Percentiles rank a stretch among this genome's conserved stretches.
Conservation (phyloP, 1,284 basidiomycete species). For the Ustilago cynodontis region DNA sequence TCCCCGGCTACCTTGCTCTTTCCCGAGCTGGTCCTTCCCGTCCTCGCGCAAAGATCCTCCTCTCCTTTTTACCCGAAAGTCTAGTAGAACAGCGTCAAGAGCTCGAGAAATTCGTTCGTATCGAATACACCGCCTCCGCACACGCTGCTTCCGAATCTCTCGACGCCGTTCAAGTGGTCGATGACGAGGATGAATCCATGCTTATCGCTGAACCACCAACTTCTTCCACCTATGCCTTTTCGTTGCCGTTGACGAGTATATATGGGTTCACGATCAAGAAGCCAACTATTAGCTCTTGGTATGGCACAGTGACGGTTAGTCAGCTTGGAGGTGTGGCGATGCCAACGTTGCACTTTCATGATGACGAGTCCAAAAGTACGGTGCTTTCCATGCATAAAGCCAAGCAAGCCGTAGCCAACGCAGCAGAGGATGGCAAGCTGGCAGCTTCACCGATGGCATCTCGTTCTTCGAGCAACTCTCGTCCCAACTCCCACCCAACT, state of each 20-base stretch:
- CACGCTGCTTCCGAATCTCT: constrained; percentile 73
- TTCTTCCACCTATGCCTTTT: constrained; percentile 85
- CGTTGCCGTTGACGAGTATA: constrained; percentile 85
- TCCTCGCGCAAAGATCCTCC: constrained; percentile 42
- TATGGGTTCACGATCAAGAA: constrained; percentile 90
- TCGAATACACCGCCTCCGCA: constrained; percentile 78
- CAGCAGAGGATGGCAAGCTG: constrained; percentile 37
- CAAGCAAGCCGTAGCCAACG: constrained; percentile 35
- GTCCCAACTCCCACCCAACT: constrained; percentile 24
- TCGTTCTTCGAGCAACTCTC: constrained; percentile 11
- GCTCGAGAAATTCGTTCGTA: constrained; percentile 85
- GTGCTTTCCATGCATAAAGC: constrained; percentile 50
- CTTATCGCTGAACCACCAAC: constrained; percentile 54
- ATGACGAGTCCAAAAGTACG: constrained; percentile 76
- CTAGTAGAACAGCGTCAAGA: constrained; percentile 73
- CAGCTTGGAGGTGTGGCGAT: constrained; percentile 89
- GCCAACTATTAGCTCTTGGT: constrained; percentile 76
- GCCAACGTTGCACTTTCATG: constrained; percentile 93
- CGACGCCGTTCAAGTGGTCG: constrained; percentile 31
- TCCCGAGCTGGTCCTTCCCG: constrained; percentile 24
- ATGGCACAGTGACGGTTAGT: constrained; percentile 79
- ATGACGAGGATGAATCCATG: constrained; percentile 34
- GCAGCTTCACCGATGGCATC: constrained; percentile 8
- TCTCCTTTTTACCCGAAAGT: constrained; percentile 76
- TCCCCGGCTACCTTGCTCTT: constrained; percentile 79